Evolutionary conservation across 495 filamentous ascomycete genomes (phyloP), one percentile per base, ranked within the genome.

Genomic region (Aspergillus panamensis): DNA sequence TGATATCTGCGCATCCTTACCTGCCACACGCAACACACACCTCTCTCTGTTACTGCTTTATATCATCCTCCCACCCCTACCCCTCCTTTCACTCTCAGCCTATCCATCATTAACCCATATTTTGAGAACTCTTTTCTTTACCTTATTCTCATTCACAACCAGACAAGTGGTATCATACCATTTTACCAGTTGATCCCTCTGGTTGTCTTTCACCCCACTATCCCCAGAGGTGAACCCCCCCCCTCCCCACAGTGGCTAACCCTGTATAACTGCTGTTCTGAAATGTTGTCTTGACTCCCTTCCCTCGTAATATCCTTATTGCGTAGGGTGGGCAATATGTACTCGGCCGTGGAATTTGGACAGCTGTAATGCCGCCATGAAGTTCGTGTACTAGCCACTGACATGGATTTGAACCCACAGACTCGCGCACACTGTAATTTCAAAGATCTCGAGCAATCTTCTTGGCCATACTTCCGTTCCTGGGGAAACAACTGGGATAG

Each of bases 321-420:
- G 59, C 57, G 60, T 63, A 66, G 60, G 63, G 63, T 57, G 54
- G 63, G 63, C 57, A 59, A 50, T 43, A 35, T 60, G 50, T 60
- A 45, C 21, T 55, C 45, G 49, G 35, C 42, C 44, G 21, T 59
- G 45, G n/a, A 25, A 52, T 45, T 58, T 51, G 53, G 51, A 48
- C 53, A 53, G 55, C 44, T 62, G 60, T 65, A 62, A 60, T 55
- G 25, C 54, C 53, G 50, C 32, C 51, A 37, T 57, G 39, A 43
- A 49, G 44, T 55, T 58, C 49, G 37, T 57, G 59, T 53, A 60
- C 33, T 43, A 45, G 43, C 63, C 57, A 60, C 63, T 65, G 63
- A 65, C 63, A 53, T 58, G 42, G 50, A 51, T 54, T 56, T 62
- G 51, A 56, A 53, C 25, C 53, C 55, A 33, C 60, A 65, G 63